phyloP scores from a whole-genome alignment of 768 basidiomycete genomes.

The Hirschioporus abietinus region DNA sequence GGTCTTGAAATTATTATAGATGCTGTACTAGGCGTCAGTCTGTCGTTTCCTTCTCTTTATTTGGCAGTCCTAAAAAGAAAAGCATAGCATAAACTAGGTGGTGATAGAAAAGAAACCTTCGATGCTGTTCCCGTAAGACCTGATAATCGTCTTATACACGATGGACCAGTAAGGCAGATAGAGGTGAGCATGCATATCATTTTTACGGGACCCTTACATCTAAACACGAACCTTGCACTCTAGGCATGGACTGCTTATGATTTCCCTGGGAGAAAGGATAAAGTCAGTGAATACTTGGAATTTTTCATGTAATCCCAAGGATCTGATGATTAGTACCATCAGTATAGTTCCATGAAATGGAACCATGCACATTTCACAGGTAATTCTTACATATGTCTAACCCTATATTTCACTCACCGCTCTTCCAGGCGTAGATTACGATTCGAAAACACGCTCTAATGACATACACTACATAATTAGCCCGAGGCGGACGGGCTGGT shows the following conservation, averaged over 20 bases:
- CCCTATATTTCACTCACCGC: neutral
- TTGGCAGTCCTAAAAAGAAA: slow-evolving; percentile 7
- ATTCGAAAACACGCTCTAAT: slow-evolving; percentile 55
- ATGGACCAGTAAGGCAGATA: slow-evolving; percentile 58
- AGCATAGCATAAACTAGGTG: slow-evolving; percentile 76
- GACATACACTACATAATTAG: slow-evolving; percentile 72
- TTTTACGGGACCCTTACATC: neutral
- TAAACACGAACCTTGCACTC: neutral
- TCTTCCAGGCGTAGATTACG: slow-evolving; percentile 74
- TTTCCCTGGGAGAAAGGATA: slow-evolving; percentile 69
- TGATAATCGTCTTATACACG: slow-evolving; percentile 55
- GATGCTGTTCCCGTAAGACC: slow-evolving; percentile 65
- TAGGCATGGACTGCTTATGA: slow-evolving; percentile 87
- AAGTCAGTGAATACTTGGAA: slow-evolving; percentile 38
- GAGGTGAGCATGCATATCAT: slow-evolving; percentile 39
- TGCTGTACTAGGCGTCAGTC: slow-evolving; percentile 78
- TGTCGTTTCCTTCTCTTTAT: neutral
- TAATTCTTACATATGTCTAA: slow-evolving; percentile 21
- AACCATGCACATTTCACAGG: slow-evolving; percentile 77
- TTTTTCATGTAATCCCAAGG: neutral
- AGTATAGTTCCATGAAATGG: slow-evolving; percentile 76
- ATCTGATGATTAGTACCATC: neutral
- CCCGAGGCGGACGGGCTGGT: slow-evolving; percentile 73
- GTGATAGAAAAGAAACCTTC: slow-evolving; percentile 68
- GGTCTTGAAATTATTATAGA: slow-evolving; percentile 79